These are phyloP conservation scores for Buddleja alternifolia DNA, from an alignment of 257 asterid species.

Conservation along the genomic window DNA sequence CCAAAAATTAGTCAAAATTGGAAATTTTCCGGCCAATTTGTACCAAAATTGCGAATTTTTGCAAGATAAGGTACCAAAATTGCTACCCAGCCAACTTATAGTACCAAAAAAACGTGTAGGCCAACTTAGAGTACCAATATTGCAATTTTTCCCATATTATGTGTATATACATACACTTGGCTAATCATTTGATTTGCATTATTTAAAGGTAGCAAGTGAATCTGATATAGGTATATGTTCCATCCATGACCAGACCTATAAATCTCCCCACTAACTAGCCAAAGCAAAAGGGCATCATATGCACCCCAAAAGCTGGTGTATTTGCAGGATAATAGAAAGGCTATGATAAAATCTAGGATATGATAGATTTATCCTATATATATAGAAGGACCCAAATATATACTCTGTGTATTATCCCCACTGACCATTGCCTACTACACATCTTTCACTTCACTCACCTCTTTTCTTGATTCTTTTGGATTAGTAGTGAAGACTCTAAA, in stretches of 20 bases:
- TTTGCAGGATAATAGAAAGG: constrained; percentile 48
- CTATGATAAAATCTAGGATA: no score
- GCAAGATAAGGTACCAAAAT: no score
- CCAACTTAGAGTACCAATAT: no score
- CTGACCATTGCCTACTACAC: constrained; percentile 31
- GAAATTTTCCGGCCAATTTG: no score
- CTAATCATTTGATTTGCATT: constrained; percentile 44
- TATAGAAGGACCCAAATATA: neutral
- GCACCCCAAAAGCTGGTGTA: constrained; percentile 64
- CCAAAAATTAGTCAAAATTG: no score
- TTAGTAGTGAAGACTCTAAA: constrained; percentile 32
- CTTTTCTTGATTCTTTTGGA: constrained; percentile 37
- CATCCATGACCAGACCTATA: constrained; percentile 53
- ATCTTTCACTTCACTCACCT: constrained; percentile 25
- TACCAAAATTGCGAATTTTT: no score
- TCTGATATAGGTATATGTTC: constrained; percentile 46
- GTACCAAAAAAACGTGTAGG: no score
- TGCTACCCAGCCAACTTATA: no score
- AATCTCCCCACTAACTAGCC: constrained; percentile 50
- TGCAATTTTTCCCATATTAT: no score
- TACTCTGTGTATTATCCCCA: constrained; percentile 16
- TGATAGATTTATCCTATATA: constrained; percentile 33
- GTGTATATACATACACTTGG: constrained; percentile 21
- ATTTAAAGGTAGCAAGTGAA: constrained; percentile 34
- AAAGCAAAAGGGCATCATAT: constrained; percentile 64